These are phyloP conservation scores for Sanghuangporus sanghuang DNA, from an alignment of 1,284 basidiomycete species.

Conservation along the genomic window DNA sequence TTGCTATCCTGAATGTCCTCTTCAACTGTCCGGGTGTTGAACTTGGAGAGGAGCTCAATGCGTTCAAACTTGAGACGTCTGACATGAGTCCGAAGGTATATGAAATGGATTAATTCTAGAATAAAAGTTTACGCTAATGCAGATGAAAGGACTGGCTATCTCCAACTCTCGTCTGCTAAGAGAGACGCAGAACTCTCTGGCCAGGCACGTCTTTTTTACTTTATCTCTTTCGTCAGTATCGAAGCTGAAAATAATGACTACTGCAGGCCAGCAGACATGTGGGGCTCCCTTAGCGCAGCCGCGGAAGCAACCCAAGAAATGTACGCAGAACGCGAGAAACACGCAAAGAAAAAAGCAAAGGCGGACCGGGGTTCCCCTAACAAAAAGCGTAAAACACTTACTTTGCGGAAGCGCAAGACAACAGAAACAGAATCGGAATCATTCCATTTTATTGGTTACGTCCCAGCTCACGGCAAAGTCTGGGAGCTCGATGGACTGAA, in stretches of 20 bases:
- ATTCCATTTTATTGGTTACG: conserved; percentile 62
- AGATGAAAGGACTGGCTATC: conserved; percentile 61
- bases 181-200: conserved; percentile 50
- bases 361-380: conserved; percentile 17
- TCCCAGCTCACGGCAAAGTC: conserved; percentile 53
- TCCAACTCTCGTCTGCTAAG: conserved; percentile 48
- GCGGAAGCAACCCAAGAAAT: conserved; percentile 39
- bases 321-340: conserved; percentile 30
- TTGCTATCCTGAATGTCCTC: conserved; percentile 53
- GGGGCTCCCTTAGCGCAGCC: conserved; percentile 42
- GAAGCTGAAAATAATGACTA: conserved; percentile 2
- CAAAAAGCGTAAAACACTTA: conserved; percentile 24
- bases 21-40: conserved; percentile 49
- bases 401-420: conserved; percentile 13
- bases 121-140: neutral
- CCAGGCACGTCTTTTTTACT: conserved; percentile 36
- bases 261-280: conserved; percentile 50
- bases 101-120: conserved; percentile 12
- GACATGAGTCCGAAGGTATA: conserved; percentile 53
- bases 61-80: conserved; percentile 46
- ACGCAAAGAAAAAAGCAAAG: conserved; percentile 28
- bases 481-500: conserved; percentile 55
- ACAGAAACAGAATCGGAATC: conserved; percentile 31
- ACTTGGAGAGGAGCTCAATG: conserved; percentile 38
- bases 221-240: neutral